Percentiles rank a stretch among this genome's conserved stretches.
Conservation (phyloP, 495 filamentous ascomycete species). For the Oleoguttula mirabilis region DNA sequence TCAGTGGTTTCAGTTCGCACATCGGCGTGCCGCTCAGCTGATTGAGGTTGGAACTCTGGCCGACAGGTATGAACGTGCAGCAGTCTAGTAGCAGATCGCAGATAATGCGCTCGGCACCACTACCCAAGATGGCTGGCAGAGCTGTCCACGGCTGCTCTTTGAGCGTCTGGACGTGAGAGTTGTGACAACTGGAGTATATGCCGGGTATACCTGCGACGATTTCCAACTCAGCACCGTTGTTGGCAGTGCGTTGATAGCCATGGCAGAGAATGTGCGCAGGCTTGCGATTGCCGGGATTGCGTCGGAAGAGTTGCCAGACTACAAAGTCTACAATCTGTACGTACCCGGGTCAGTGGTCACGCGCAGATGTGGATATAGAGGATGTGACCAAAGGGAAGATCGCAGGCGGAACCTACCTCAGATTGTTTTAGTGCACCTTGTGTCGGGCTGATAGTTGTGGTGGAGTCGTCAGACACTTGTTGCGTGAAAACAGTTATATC, state of each 20-base stretch:
- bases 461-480: constrained; percentile 38
- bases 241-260: constrained; percentile 46
- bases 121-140: constrained; percentile 57
- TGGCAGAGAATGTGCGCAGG: constrained; percentile 66
- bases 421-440: constrained; percentile 39
- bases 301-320: constrained; percentile 61
- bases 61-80: constrained; percentile 59
- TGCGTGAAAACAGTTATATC: constrained; percentile 61
- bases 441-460: constrained; percentile 30
- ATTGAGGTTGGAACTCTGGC: constrained; percentile 49
- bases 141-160: constrained; percentile 63
- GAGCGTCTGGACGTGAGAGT: constrained; percentile 55
- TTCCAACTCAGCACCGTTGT: constrained; percentile 23
- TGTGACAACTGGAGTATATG: constrained; percentile 46
- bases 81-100: constrained; percentile 65
- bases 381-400: constrained; percentile 4
- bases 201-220: constrained; percentile 39
- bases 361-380: neutral
- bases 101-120: constrained; percentile 72
- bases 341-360: neutral
- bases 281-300: constrained; percentile 34
- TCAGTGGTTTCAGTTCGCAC: constrained; percentile 8
- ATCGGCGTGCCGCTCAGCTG: constrained; percentile 56
- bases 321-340: constrained; percentile 72
- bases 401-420: constrained; percentile 39